Conservation (phyloP, 768 basidiomycete species). For the Macrolepiota albuminosa region DNA sequence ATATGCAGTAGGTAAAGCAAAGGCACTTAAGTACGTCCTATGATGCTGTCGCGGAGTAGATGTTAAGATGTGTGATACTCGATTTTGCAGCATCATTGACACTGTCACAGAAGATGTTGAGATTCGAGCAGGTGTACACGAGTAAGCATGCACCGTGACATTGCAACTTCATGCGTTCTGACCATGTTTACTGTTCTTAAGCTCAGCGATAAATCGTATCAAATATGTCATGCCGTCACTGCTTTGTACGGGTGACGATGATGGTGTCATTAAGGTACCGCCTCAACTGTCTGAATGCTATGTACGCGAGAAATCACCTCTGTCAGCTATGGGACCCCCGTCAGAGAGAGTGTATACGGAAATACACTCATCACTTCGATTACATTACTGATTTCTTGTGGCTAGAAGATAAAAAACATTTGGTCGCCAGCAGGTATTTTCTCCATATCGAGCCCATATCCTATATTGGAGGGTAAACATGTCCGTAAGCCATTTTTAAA, state of each 20-base stretch:
- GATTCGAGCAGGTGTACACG: conserved; percentile 53
- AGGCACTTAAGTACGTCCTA: conserved; percentile 63
- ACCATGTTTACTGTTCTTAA: conserved; percentile 36
- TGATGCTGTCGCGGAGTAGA: conserved; percentile 2
- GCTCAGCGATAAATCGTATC: conserved; percentile 84
- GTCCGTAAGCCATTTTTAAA: background rate
- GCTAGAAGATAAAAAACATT: conserved; percentile 77
- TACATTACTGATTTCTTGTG: conserved; percentile 92
- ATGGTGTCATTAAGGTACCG: conserved; percentile 85
- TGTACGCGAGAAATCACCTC: background rate
- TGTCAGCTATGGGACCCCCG: conserved; percentile 90
- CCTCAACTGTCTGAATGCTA: background rate
- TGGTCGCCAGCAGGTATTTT: conserved; percentile 79
- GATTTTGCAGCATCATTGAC: conserved; percentile 54
- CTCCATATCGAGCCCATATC: background rate
- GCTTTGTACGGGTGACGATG: conserved; percentile 87
- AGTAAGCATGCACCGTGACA: conserved; percentile 43
- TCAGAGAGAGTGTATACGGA: conserved; percentile 53
- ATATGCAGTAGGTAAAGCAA: conserved; percentile 81
- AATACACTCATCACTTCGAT: conserved; percentile 87
- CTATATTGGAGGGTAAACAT: background rate
- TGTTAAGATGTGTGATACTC: conserved; percentile 16
- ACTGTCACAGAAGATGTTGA: conserved; percentile 50
- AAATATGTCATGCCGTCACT: conserved; percentile 65
- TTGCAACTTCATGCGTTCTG: conserved; percentile 17